Evolutionary conservation across 1,284 basidiomycete genomes (phyloP), one percentile per base, ranked within the genome.

Genomic region (Pholiota adiposa): DNA sequence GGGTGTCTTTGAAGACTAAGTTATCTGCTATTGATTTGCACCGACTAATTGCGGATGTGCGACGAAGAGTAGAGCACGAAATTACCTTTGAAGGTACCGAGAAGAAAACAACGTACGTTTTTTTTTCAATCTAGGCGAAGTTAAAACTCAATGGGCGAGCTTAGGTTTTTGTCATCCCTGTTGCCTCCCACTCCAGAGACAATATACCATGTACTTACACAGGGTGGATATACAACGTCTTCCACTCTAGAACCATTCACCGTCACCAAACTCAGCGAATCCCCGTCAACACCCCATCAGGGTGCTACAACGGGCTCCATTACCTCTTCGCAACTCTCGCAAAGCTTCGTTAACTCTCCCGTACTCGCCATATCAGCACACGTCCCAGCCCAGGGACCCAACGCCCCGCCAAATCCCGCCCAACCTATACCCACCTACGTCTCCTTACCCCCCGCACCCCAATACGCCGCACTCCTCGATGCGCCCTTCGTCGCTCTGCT

Each of bases 1-100:
- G 92, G 0, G 86, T 96, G 3, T 91, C 90, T 0, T 75, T 96
- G 36, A 96, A 96, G 73, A 81, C 84, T 0, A 88, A 88, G 63
- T 75, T 96, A 16, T 82, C 86, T 1, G 76, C 82, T 8, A 77
- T 81, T 31, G 94, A 96, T 65, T 69, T 96, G 1, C 84, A 87
- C 64, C 74, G 83, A 9, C 79, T 94, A 0, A 74, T 96, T 11
- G 75, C 79, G 60, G 87, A 93, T 61, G 88, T 94, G 23, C 83
- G 93, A 16, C 77, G 86, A 48, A 78, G 87, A 14, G 86, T 96
- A 3, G 93, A 95, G 66, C 81, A 81, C 58, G 89, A 92, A 66
- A 76, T 84, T 25, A 86, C 85, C 0, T 87, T 85, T 62, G 87
- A 87, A 67, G 86, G 84, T 4, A 78, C 68, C 4, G 84, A 88